A percentile compares a stretch with the other conserved stretches of the same genome.
Conservation (phyloP, 148 eudicot genomes). For the Mesembryanthemum crystallinum region DNA sequence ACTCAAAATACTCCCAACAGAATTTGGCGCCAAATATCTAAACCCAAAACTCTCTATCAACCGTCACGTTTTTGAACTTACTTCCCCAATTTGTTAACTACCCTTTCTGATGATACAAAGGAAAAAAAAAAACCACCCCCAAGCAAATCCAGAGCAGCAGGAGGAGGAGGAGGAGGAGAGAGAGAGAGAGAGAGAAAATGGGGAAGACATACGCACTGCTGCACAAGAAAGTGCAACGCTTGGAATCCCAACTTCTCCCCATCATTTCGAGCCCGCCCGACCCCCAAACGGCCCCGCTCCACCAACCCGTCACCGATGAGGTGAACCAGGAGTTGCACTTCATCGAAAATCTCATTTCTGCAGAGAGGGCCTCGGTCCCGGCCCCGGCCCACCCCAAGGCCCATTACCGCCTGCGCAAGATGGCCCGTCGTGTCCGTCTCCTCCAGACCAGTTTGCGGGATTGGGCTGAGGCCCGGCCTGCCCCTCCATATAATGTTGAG, state of each 20-base stretch:
- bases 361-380: not conserved
- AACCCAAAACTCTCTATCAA: slow-evolving; percentile 7
- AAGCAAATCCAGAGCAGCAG: not conserved
- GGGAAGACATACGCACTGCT: not conserved
- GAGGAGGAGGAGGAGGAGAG: too few relatives aligned
- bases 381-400: too few relatives aligned
- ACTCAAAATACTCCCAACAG: too few relatives aligned
- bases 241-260: slow-evolving; percentile 19
- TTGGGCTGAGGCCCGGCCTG: slow-evolving; percentile 7
- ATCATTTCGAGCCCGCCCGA: not conserved
- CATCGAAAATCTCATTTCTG: not conserved
- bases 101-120: too few relatives aligned
- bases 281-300: not conserved
- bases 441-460: slow-evolving; percentile 10
- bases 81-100: not conserved
- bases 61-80: slow-evolving; percentile 16
- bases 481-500: not conserved
- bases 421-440: not conserved
- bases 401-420: not conserved
- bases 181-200: slow-evolving; percentile 15
- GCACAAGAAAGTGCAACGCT: not conserved
- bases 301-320: not conserved
- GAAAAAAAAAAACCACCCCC: not conserved
- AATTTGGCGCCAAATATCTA: slow-evolving; percentile 27
- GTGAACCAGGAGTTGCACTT: not conserved